phyloP scores from a whole-genome alignment of 805 yeast genomes.

The Yarrowia porcina region DNA sequence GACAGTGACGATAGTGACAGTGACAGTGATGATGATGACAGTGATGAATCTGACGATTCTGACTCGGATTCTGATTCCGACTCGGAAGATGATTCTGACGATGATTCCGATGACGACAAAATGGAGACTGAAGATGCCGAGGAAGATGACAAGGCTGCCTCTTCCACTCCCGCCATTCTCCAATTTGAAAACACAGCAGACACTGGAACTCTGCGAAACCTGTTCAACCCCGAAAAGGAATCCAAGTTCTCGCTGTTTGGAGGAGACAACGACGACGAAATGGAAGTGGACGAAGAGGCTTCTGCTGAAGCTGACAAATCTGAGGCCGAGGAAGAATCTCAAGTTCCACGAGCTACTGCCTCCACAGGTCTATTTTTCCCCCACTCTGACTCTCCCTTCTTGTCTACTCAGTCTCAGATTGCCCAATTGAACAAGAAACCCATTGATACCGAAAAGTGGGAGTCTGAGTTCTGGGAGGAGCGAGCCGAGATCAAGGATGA shows the following conservation, averaged over 20 bases:
- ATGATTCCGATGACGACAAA: slow-evolving; percentile 24
- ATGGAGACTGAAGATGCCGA: background rate
- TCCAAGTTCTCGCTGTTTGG: slow-evolving; percentile 31
- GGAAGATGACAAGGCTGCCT: no score
- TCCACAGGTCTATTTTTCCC: slow-evolving; percentile 61
- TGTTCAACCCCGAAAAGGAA: slow-evolving; percentile 29
- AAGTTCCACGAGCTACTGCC: background rate
- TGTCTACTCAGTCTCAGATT: slow-evolving; percentile 79
- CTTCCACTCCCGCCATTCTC: background rate
- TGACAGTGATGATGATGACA: background rate
- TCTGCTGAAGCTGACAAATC: background rate
- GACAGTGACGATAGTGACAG: background rate
- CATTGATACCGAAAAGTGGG: slow-evolving; percentile 49
- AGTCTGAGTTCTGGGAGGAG: slow-evolving; percentile 73
- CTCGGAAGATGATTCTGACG: background rate
- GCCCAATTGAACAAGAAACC: slow-evolving; percentile 47
- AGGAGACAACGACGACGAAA: slow-evolving; percentile 27
- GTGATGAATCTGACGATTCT: slow-evolving; percentile 2
- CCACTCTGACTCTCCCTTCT: slow-evolving; percentile 81
- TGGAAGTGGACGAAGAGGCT: slow-evolving; percentile 26
- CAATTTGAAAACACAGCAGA: slow-evolving; percentile 15
- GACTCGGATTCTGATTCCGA: slow-evolving; percentile 4
- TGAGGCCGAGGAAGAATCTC: background rate
- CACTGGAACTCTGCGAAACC: slow-evolving; percentile 27
- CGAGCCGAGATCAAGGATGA: slow-evolving; percentile 78